Base-by-base conservation (phyloP, 805 yeast species). In the Spathaspora girioi region DNA sequence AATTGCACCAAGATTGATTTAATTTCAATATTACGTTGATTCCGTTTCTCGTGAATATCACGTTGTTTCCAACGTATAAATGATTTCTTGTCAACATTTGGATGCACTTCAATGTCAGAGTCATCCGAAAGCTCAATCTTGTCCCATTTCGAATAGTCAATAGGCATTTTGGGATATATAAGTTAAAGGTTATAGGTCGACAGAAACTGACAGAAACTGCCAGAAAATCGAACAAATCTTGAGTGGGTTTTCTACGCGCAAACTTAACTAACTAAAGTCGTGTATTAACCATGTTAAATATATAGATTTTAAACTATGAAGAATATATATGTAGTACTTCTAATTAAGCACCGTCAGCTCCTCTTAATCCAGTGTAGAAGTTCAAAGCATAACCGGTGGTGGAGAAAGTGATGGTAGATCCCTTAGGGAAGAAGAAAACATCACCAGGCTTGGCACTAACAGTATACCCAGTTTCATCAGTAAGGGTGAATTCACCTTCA, bases 131-230 rank as follows among this genome's bases (percentile, higher is more conserved):
- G 74, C 67, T 94, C 99, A 53, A 94, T 82, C 66, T 90, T 89
- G 69, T 94, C 99, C 98, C 99, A 94, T 66, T 93, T 94, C 10
- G 97, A 90, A 70, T 94, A 94, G 67, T 94, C 99, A 57, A 94
- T 84, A 31, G 89, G 84, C 96, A 88, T 89, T 23, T 43, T 63
- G 26, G 43, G n/a, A n/a, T n/a, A n/a, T n/a, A n/a, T 40, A 40
- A 3, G 43, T 40, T 42, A 2, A 23, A n/a, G 27, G 43, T 18
- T 9, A 17, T 40, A 9, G 5, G n/a, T 10, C 8, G 7, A 23
- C 7, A 42, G 44, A 42, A 42, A 2, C 17, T 19, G 44, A 11
- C 7, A 42, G 44, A 42, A 42, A 2, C 17, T 19, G 44, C 9
- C 18, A 18, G 44, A 35, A 35, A 14, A 35, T 35, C 40, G 17